Percentiles rank a stretch among this genome's conserved stretches.
These are phyloP conservation scores for Fusarium bactridioides DNA, from an alignment of 2,329 filamentous ascomycete genomes.

Conservation along the genomic window DNA sequence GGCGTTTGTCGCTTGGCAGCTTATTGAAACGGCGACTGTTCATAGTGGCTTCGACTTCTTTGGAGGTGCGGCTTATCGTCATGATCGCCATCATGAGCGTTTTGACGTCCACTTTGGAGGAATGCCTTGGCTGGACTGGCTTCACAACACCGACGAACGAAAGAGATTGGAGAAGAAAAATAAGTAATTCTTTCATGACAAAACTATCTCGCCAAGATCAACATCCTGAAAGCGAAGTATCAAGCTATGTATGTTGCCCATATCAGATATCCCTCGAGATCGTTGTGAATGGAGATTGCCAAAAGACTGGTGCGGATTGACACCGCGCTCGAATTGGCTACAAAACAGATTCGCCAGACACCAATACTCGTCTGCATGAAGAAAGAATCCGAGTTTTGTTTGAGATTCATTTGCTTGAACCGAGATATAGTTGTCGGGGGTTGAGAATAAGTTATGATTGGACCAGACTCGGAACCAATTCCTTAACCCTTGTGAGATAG, in stretches of 20 bases:
- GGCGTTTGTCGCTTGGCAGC: slow-evolving; percentile 56
- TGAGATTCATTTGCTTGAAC: accelerated
- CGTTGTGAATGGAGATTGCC: background rate
- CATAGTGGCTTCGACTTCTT: slow-evolving; percentile 67
- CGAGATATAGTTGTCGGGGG: background rate
- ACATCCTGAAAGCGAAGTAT: background rate
- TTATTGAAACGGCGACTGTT: slow-evolving; percentile 61
- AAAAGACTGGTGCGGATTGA: background rate
- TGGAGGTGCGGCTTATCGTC: slow-evolving; percentile 54
- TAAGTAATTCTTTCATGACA: background rate
- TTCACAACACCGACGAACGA: slow-evolving; percentile 57
- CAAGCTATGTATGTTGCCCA: background rate
- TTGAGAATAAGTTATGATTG: background rate
- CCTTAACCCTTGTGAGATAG: background rate
- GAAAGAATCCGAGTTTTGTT: background rate
- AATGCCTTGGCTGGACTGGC: slow-evolving; percentile 62
- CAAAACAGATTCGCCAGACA: background rate
- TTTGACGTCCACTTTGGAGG: slow-evolving; percentile 63
- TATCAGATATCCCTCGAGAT: background rate
- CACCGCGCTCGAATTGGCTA: background rate
- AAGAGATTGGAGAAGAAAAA: background rate
- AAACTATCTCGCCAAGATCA: background rate
- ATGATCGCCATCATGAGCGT: slow-evolving; percentile 66
- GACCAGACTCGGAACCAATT: slow-evolving; percentile 19
- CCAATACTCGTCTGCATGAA: slow-evolving; percentile 5